These are phyloP conservation scores for Cladosporium sp. DNA, from an alignment of 2,329 filamentous ascomycete species.

Conservation along the genomic window DNA sequence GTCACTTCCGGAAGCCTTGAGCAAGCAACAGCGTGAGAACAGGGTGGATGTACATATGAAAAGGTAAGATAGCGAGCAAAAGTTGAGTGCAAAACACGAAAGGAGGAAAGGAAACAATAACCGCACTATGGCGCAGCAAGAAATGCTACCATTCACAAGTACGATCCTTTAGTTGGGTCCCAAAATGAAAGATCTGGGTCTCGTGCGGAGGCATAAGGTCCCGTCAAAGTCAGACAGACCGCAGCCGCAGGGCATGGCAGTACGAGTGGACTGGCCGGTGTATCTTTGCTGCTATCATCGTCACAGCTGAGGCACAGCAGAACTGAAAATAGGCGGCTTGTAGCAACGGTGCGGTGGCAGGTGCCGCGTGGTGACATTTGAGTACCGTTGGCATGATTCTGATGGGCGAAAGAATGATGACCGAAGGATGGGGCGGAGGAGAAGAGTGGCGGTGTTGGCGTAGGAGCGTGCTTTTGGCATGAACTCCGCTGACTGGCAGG, in stretches of 20 bases:
- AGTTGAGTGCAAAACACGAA: background rate
- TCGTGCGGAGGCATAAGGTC: background rate
- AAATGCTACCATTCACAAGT: conserved; percentile 5
- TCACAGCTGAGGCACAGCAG: too few species aligned
- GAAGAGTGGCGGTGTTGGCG: too few species aligned
- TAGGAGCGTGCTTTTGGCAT: too few species aligned
- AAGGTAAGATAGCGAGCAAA: background rate
- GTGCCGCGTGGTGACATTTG: too few species aligned
- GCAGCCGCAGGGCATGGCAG: background rate
- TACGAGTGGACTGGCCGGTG: too few species aligned
- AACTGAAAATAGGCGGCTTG: too few species aligned
- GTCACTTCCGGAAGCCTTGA: background rate
- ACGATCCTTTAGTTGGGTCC: background rate
- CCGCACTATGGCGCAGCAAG: conserved; percentile 1
- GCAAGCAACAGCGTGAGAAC: background rate
- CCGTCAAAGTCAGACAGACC: background rate
- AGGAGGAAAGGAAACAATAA: background rate
- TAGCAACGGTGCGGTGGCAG: too few species aligned
- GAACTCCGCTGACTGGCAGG: too few species aligned
- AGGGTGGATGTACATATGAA: background rate
- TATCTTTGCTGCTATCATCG: too few species aligned
- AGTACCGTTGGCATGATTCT: too few species aligned
- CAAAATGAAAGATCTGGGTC: background rate
- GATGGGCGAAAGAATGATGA: too few species aligned
- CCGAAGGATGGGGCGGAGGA: too few species aligned